phyloP scores from a whole-genome alignment of 75 land plant genomes.

The Sequoia sempervirens region DNA sequence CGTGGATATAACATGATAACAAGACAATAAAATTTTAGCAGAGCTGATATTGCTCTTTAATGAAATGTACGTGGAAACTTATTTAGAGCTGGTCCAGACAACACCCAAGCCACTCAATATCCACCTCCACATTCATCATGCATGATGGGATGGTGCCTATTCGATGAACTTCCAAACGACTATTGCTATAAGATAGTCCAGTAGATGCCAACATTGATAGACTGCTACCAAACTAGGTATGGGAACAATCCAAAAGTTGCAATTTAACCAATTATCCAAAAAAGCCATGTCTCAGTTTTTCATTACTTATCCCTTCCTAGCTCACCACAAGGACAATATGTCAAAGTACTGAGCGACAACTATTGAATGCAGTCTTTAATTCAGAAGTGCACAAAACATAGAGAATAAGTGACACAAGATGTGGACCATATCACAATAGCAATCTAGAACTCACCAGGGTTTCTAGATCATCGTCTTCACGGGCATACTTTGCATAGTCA shows the following conservation, averaged over 20 bases:
- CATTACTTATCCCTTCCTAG: neutral
- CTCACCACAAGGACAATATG: neutral
- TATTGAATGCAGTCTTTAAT: neutral
- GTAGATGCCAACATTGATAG: neutral
- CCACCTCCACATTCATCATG: neutral
- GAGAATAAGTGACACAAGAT: neutral
- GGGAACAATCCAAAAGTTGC: neutral
- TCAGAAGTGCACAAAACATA: neutral
- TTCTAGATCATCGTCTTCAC: constrained; percentile 97
- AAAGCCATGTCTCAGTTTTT: neutral
- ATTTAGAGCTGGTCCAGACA: neutral
- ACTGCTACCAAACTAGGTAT: neutral
- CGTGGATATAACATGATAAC: neutral
- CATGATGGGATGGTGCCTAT: neutral
- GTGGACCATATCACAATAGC: neutral
- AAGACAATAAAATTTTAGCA: neutral
- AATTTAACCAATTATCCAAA: neutral
- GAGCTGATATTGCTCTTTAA: neutral
- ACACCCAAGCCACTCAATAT: neutral
- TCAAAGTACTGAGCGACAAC: neutral
- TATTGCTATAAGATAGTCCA: neutral
- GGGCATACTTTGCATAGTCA: constrained; percentile 97
- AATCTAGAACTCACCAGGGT: constrained; percentile 51
- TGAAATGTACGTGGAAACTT: neutral
- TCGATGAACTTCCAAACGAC: neutral